Conservation (phyloP, 2,329 filamentous ascomycete species). For the Aspergillus novofumigatus region DNA sequence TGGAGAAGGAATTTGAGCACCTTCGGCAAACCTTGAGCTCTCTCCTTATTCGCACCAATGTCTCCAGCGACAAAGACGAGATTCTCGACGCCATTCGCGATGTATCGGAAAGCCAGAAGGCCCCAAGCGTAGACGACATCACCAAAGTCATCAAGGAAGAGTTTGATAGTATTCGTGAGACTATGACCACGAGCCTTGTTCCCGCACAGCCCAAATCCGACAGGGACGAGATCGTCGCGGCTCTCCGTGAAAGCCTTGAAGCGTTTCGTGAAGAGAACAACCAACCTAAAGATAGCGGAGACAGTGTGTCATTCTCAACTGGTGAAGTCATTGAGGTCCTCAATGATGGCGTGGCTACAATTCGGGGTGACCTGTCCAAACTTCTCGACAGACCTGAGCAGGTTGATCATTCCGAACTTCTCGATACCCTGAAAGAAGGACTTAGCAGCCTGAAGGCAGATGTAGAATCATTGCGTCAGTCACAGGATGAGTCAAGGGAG, state of each 20-base stretch:
- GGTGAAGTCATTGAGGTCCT: conserved; percentile 59
- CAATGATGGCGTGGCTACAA: conserved; percentile 66
- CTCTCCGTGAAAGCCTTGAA: conserved; percentile 42
- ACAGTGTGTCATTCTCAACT: conserved; percentile 51
- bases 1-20: conserved; percentile 78
- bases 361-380: conserved; percentile 71
- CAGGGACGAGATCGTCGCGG: conserved; percentile 63
- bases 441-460: conserved; percentile 71
- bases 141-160: conserved; percentile 54
- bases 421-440: conserved; percentile 81
- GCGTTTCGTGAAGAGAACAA: conserved; percentile 48
- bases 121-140: conserved; percentile 16
- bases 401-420: conserved; percentile 81
- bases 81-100: conserved; percentile 59
- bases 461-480: conserved; percentile 70
- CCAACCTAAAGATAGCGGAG: conserved; percentile 52
- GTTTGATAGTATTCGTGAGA: conserved; percentile 57
- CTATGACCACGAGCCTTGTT: conserved; percentile 28
- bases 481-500: conserved; percentile 46
- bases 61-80: conserved; percentile 56
- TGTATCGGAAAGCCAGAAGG: conserved; percentile 34
- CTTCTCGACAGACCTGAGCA: conserved; percentile 75
- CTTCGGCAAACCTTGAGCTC: conserved; percentile 73
- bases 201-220: conserved; percentile 43
- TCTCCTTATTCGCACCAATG: conserved; percentile 59